Evolutionary conservation across 2,329 filamentous ascomycete genomes (phyloP), one percentile per base, ranked within the genome.

Genomic region (Fusarium sp.): DNA sequence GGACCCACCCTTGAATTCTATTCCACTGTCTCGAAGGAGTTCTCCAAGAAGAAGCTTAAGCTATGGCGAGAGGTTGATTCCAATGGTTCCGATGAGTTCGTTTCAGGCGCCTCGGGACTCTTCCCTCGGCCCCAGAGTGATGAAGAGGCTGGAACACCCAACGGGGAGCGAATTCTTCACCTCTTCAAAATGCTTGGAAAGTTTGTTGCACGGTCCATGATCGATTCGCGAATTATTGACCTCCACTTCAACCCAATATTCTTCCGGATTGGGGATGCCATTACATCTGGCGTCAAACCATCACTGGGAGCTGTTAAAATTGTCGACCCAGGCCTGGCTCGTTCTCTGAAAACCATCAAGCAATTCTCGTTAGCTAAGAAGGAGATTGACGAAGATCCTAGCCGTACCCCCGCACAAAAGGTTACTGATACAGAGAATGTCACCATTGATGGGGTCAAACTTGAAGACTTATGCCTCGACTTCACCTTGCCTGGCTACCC

Each of bases 1-100:
- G 96, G 96, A 0, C 96, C 96, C 6, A 99, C 96, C 0, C 85
- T 99, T 15, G 96, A 99, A 77, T 99, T 99, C 78, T 99, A 99
- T 80, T 97, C 96, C 0, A 97, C 93, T 0, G 95, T 98, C 2
- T 99, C 96, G 0, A 96, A 93, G 73, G 96, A 99, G 77, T 98
- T 98, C 75, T 95, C 93, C 1, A 97, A 96, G 84, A 97, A 95
- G 85, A 97, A 96, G 79, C 88, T 97, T 53, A 97, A 94, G 82
- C 87, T 99, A 7, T 99, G 96, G 96, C 90, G 96, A 17, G 95
- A 98, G 73, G 93, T 92, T 60, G 95, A 98, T 74, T 90, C 84
- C 7, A 85, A 85, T 48, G 87, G 90, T 8, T 81, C 83, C 19
- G 90, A 90, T 56, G 93, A 97, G 65, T 98, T 92, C 79, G 92